A percentile compares a stretch with the other conserved stretches of the same genome.
Conservation (phyloP, 371 early-diverging fungal genomes). For the Apophysomyces trapeziformis region DNA sequence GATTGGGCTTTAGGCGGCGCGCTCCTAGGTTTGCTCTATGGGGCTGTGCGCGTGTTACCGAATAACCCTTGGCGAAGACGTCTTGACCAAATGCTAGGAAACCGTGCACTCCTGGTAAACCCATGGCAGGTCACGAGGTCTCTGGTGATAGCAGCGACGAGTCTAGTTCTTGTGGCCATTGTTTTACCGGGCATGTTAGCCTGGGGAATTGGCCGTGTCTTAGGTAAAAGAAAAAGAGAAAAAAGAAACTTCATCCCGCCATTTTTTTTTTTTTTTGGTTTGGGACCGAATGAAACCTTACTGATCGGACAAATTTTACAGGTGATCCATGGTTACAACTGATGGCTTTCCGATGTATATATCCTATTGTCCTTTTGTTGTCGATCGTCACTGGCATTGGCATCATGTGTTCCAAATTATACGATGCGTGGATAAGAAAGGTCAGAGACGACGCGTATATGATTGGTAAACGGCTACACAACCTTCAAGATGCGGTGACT, state of each 20-base stretch:
- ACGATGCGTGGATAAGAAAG: slow-evolving; percentile 44
- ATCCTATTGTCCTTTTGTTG: slow-evolving; percentile 30
- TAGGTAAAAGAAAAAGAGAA: slow-evolving; percentile 22
- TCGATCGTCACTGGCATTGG: not conserved
- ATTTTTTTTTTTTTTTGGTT: slow-evolving; percentile 9
- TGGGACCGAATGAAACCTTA: no score
- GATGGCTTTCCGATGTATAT: slow-evolving; percentile 37
- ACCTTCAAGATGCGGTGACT: slow-evolving; percentile 31
- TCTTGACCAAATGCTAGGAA: slow-evolving; percentile 14
- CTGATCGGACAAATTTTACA: slow-evolving; percentile 14
- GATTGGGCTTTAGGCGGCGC: slow-evolving; percentile 57
- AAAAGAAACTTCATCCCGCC: not conserved
- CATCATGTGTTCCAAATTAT: slow-evolving; percentile 15
- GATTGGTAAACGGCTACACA: slow-evolving; percentile 63
- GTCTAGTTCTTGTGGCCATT: slow-evolving; percentile 17
- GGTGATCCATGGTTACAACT: slow-evolving; percentile 27
- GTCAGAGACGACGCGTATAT: slow-evolving; percentile 65
- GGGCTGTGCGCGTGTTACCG: slow-evolving; percentile 35
- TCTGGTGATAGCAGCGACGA: slow-evolving; percentile 2
- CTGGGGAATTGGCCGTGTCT: slow-evolving; percentile 9
- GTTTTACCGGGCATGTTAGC: slow-evolving; percentile 31
- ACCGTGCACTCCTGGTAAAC: slow-evolving; percentile 12
- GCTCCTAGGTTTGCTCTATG: slow-evolving; percentile 41
- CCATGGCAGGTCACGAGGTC: slow-evolving; percentile 8
- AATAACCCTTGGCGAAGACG: slow-evolving; percentile 24